Evolutionary conservation across 331 rosid genomes (phyloP), one percentile per base, ranked within the genome.

Genomic region (Stylosanthes scabra): DNA sequence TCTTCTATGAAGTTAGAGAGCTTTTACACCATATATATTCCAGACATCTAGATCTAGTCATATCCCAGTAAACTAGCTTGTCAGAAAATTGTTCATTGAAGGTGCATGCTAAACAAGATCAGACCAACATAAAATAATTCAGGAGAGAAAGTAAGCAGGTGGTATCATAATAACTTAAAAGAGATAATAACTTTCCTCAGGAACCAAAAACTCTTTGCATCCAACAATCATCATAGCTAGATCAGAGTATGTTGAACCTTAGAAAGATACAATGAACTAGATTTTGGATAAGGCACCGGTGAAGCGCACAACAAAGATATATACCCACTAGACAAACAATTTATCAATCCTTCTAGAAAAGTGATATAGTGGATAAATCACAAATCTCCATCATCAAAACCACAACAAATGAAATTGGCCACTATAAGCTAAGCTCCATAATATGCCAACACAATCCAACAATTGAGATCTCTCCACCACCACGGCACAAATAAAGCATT

Each of bases 141-240:
- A 49, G 66, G 52, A 63, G 62, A 39, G 71, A 56, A 27, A 75
- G 65, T 9, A 54, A 66, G 55, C 11, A 61, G 25, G 50, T 34
- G 20, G 37, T 10, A n/a, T n/a, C n/a, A n/a, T 29, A 3, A 28
- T 40, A 55, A 66, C 27, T 51, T 37, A 51, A 44, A 52, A 49
- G 61, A 6, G 12, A n/a, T n/a, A 50, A 69, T 64, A 57, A 37
- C 45, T 4, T 54, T 51, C 56, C 39, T 70, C 7, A 1, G 45
- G 66, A 74, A 11, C 69, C 40, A 74, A 75, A 59, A 75, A 41
- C 31, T n/a, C 37, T 12, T 73, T 46, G 27, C 80, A 74, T 39
- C 37, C 52, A 60, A 44, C 59, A 66, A 67, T 59, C 31, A 8
- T 12, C 54, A 62, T 12, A 29, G 54, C 57, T 50, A 39, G 44